These are phyloP conservation scores for Cerrena zonata DNA, from an alignment of 1,284 basidiomycete species.

Conservation along the genomic window DNA sequence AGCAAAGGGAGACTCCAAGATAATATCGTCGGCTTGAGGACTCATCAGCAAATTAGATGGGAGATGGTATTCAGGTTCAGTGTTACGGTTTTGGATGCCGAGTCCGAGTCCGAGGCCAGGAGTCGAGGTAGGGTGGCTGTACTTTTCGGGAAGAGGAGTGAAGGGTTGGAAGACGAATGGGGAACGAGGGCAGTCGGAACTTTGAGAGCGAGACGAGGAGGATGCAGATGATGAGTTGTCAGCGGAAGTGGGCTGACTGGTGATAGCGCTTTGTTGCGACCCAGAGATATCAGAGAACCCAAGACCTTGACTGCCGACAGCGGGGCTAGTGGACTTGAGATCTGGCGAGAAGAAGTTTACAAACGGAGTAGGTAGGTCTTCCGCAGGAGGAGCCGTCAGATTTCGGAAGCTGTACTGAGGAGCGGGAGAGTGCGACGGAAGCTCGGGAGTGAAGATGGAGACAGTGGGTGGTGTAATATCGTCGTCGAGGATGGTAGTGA, in stretches of 20 bases:
- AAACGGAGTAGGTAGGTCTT: slow-evolving; percentile 4
- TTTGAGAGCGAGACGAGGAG: not conserved
- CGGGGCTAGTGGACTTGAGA: no score
- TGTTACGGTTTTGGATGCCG: not conserved
- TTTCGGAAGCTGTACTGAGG: no score
- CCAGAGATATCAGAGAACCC: no score
- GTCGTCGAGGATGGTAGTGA: slow-evolving; percentile 4
- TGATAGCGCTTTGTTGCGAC: not conserved
- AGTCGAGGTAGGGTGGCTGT: not conserved
- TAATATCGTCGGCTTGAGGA: no score
- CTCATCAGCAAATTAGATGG: not conserved
- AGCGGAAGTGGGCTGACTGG: no score
- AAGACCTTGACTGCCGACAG: no score
- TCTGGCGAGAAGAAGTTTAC: no score
- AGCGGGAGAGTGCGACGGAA: not conserved
- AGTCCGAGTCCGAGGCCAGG: not conserved
- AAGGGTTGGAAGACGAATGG: slow-evolving; percentile 3
- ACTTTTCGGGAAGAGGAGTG: not conserved
- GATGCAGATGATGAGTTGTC: not conserved
- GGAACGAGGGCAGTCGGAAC: not conserved
- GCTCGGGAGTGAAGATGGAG: not conserved
- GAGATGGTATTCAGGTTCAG: not conserved
- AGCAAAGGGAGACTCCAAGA: no score
- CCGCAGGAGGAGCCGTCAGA: slow-evolving; percentile 2
- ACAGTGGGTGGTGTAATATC: not conserved